These are phyloP conservation scores for Cairneyella variabilis DNA, from an alignment of 495 filamentous ascomycete species.

Conservation along the genomic window DNA sequence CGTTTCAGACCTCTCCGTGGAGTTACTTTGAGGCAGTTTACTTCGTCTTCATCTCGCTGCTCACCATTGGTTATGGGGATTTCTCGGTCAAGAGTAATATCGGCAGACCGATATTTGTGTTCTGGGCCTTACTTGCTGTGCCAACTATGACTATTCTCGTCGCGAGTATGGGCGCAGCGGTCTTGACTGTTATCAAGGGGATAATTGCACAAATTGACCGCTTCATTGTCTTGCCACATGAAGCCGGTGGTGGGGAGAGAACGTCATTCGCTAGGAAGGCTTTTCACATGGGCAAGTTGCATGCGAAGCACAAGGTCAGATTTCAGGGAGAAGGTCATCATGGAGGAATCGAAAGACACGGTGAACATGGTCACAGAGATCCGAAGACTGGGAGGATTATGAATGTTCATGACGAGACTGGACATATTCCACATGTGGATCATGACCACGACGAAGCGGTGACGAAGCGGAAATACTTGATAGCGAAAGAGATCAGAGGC, in stretches of 20 bases:
- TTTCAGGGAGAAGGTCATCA: too few relatives aligned
- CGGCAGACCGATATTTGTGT: neutral
- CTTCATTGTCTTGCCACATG: conserved; percentile 1
- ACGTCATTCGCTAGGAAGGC: neutral
- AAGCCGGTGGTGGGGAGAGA: neutral
- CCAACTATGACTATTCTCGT: neutral
- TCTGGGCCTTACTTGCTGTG: neutral
- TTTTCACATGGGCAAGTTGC: neutral
- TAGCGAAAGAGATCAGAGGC: neutral
- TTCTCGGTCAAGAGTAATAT: neutral
- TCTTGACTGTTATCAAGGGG: neutral
- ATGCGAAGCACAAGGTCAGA: neutral
- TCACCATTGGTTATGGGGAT: neutral
- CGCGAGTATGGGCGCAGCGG: neutral
- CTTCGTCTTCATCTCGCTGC: neutral
- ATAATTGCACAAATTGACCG: neutral
- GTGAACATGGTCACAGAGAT: neutral
- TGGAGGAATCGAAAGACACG: neutral
- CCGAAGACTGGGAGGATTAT: neutral
- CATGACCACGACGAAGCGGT: neutral
- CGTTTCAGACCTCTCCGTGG: neutral
- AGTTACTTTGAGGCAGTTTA: neutral
- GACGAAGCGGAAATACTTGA: neutral
- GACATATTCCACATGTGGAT: neutral
- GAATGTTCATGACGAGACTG: neutral